These are phyloP conservation scores for Chaetomium sp. DNA, from an alignment of 2,329 filamentous ascomycete genomes.

Conservation along the genomic window DNA sequence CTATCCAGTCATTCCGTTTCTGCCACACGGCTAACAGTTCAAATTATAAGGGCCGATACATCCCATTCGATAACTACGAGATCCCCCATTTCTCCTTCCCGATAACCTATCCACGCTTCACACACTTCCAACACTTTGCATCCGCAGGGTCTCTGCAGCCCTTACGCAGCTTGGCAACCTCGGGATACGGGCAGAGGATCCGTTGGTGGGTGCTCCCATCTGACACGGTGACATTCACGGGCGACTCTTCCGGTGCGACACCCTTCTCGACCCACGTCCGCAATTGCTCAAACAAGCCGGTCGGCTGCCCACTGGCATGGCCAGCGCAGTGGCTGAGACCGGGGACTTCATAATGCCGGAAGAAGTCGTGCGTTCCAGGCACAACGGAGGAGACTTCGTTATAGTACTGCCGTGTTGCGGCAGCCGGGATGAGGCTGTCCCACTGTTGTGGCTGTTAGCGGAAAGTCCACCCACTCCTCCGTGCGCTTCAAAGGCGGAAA, in stretches of 20 bases:
- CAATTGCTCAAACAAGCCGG: slow-evolving; percentile 20
- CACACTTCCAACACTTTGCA: background rate
- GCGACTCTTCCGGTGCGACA: slow-evolving; percentile 19
- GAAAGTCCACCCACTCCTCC: background rate
- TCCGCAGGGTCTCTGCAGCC: background rate
- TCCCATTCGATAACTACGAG: no score
- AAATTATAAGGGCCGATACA: no score
- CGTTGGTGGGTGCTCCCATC: background rate
- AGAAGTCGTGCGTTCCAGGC: slow-evolving; percentile 23
- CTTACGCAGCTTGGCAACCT: background rate
- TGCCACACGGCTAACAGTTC: no score
- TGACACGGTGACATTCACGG: slow-evolving; percentile 6
- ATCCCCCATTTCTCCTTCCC: no score
- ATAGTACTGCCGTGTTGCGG: slow-evolving; percentile 25
- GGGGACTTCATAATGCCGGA: slow-evolving; percentile 28
- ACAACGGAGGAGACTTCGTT: slow-evolving; percentile 17
- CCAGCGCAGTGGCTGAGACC: slow-evolving; percentile 29
- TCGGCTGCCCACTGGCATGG: slow-evolving; percentile 24
- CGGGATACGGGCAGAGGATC: slow-evolving; percentile 14
- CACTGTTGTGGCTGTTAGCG: background rate
- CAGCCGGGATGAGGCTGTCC: slow-evolving; percentile 18
- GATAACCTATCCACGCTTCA: no score
- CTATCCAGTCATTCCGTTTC: no score
- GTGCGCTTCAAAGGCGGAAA: no score
- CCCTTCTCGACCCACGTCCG: slow-evolving; percentile 28